Evolutionary conservation across 1,284 basidiomycete species (phyloP), one percentile per base, ranked within the genome.

Genomic region (Irpex rosettiformis): DNA sequence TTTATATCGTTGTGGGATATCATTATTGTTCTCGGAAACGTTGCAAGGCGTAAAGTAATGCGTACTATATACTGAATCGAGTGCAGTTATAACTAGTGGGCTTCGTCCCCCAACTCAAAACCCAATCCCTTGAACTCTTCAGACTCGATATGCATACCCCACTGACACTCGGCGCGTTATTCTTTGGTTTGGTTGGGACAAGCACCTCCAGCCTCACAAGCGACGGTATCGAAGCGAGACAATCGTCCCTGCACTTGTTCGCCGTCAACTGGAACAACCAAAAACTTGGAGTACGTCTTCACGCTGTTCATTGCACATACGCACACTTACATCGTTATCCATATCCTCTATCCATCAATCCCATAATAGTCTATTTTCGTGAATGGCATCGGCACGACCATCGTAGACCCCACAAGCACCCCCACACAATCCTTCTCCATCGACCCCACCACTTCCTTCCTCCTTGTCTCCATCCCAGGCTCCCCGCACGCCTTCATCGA

Each of bases 401-500:
- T 25, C 11, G 22, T 51, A 51, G 27, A 51, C 13, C 48, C 25
- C 24, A 51, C 48, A 1, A 18, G 16, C 48, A 10, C 25, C 3
- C 18, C 48, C 11, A 27, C 21, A 21, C 24, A 51, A 27, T 2
- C 48, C 13, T 51, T 51, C 48, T 8, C 3, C 2, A 51, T 51
- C 25, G 27, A 29, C n/a, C 22, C 48, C 10, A 13, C 48, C 16
- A 51, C 21, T 18, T 16, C 11, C 48, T 51, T 51, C 48, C 40
- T 55, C 27, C 0, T 40, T 24, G 37, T 45, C 33, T 13, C 30
- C 22, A 22, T 43, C 40, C 18, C 37, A 4, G 24, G 40, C 33
- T 21, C 40, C 2, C 54, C 54, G 4, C 54, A 55, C 54, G 54
- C 54, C 16, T 55, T n/a, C 27, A 28, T 55, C 54, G 25, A 24